Conservation (phyloP, 129 eudicot genomes). For the Artemisia annua region DNA sequence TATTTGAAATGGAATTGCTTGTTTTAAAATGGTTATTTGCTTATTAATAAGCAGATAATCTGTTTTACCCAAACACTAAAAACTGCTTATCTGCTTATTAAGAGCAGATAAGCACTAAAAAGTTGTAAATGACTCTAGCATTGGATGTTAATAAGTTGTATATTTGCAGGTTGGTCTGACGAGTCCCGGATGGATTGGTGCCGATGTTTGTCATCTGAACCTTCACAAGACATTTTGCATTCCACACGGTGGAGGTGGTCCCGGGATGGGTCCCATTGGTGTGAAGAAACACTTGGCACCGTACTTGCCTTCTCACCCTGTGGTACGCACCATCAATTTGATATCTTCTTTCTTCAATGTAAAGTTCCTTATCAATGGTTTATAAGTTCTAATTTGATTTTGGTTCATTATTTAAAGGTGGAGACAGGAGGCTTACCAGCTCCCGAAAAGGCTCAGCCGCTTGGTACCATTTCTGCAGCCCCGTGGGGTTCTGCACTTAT, state of each 20-base stretch:
- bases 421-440: conserved; percentile 92
- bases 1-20: too few species aligned
- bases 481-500: conserved; percentile 99
- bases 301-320: conserved; percentile 93
- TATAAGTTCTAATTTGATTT: conserved; percentile 12
- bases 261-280: conserved; percentile 99
- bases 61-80: too few species aligned
- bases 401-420: conserved; percentile 38
- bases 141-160: conserved; percentile 17
- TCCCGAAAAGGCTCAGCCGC: conserved; percentile 66
- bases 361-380: neutral
- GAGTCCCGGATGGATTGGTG: conserved; percentile 94
- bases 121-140: too few species aligned
- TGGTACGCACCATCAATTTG: conserved; percentile 50
- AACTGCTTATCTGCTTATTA: too few species aligned
- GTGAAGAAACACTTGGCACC: conserved; percentile 97
- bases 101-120: too few species aligned
- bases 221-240: conserved; percentile 97
- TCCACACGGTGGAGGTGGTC: conserved; percentile 99
- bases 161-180: conserved; percentile 82
- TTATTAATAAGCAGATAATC: too few species aligned
- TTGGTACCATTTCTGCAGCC: conserved; percentile 95
- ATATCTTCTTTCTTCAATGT: neutral
- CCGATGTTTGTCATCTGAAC: conserved; percentile 97
- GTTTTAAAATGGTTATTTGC: too few species aligned